Base-by-base conservation (phyloP, 2,329 filamentous ascomycete species). In the Xylariaceae sp. region DNA sequence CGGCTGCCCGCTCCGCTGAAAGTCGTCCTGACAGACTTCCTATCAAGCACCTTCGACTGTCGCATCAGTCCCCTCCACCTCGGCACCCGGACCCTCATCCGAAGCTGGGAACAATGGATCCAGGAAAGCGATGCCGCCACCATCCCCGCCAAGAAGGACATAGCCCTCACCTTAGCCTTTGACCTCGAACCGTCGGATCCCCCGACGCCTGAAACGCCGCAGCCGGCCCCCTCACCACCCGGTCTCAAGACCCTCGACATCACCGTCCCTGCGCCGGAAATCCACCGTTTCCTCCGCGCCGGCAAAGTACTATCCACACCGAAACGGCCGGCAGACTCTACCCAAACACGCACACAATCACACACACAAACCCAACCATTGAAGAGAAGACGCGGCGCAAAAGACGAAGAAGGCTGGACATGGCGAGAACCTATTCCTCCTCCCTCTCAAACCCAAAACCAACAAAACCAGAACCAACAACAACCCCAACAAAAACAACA, bases 1-100 rank as follows among this genome's bases (percentile, higher is more conserved):
- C 74, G 80, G 29, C 82, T 83, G 78, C 80, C 81, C 0, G 68
- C 75, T 3, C 68, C 78, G 2, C 68, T 84, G 0, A 80, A 80
- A 60, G 55, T 69, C 2, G 68, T 78, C 26, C 60, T 84, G 0
- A 57, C 72, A n/a, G 73, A 76, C 27, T 84, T 83, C 65, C 67
- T 84, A 8, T 71, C 74, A 3, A 73, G 67, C 42, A 75, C 75
- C 0, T 83, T 84, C 58, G 81, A 84, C 68, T 82, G 79, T 57
- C 79, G 78, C 31, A 74, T 83, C 44, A 76, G 72, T 51, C 70
- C 76, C 3, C 66, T 83, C 42, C 71, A 71, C 0, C 65, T 84
- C 2, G 76, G 77, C 4, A 80, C 79, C 5, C 72, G 71, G 44
- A 79, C 76, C 1, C 70, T 84, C 0, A 67, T 81, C 1, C 63